A percentile compares a stretch with the other conserved stretches of the same genome.
These are phyloP conservation scores for Bretschneidera sinensis DNA, from an alignment of 345 rosid species.

Conservation along the genomic window DNA sequence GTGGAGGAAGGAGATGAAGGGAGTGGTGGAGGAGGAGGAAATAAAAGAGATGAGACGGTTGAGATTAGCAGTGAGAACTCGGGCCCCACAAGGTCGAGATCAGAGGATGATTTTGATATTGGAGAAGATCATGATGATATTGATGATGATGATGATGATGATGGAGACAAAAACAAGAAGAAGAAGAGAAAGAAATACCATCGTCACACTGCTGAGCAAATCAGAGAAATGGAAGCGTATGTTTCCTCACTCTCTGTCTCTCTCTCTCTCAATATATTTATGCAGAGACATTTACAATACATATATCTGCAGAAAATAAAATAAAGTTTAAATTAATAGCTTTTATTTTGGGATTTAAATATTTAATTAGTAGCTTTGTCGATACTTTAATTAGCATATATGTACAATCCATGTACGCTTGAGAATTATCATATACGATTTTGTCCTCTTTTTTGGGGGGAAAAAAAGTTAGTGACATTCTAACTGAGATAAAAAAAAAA, in stretches of 20 bases:
- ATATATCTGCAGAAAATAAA: neutral
- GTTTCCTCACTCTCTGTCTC: slow-evolving; percentile 13
- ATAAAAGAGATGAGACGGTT: slow-evolving; percentile 56
- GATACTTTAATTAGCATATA: no score
- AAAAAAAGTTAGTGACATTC: slow-evolving; percentile 13
- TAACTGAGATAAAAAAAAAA: no score
- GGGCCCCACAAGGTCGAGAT: slow-evolving; percentile 75
- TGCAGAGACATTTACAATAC: neutral
- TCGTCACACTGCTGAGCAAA: slow-evolving; percentile 93
- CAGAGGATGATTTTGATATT: slow-evolving; percentile 66
- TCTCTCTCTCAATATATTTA: neutral
- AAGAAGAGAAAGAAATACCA: slow-evolving; percentile 96
- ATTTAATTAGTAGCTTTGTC: no score
- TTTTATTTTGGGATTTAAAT: neutral
- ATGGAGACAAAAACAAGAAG: slow-evolving; percentile 50
- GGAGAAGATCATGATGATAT: slow-evolving; percentile 53
- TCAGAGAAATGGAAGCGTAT: slow-evolving; percentile 96
- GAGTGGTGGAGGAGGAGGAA: slow-evolving; percentile 46
- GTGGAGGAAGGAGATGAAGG: slow-evolving; percentile 77
- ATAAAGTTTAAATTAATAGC: no score
- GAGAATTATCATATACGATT: no score
- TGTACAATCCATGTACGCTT: no score
- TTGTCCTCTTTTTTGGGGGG: no score
- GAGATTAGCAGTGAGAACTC: slow-evolving; percentile 97
- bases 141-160: slow-evolving; percentile 43